Evolutionary conservation across 192 early-diverging fungal genomes (phyloP).

Genomic region (Phlyctochytrium arcticum): DNA sequence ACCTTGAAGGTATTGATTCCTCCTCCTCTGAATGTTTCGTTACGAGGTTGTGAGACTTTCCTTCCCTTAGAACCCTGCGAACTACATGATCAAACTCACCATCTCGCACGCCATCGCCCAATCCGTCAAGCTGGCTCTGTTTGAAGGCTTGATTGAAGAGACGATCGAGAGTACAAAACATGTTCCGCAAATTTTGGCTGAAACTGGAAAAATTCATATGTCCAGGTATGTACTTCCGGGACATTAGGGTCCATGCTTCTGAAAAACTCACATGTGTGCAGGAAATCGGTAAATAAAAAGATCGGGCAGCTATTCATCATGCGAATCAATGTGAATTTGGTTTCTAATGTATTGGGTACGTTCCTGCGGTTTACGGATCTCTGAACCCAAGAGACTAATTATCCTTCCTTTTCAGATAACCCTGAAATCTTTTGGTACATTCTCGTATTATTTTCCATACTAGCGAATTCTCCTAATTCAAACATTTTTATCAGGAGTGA

Average conservation of each 20-base stretch:
- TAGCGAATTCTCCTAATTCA: background rate
- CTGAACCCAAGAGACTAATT: background rate
- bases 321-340: slow-evolving; percentile 78
- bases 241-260: slow-evolving; percentile 31
- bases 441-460: background rate
- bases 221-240: slow-evolving; percentile 32
- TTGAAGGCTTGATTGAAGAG: slow-evolving; percentile 88
- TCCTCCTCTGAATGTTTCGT: slow-evolving; percentile 27
- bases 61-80: slow-evolving; percentile 42
- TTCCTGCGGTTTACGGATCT: background rate
- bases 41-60: slow-evolving; percentile 45
- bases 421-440: slow-evolving; percentile 75
- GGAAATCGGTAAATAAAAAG: slow-evolving; percentile 89
- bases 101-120: slow-evolving; percentile 96
- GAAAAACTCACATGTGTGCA: slow-evolving; percentile 16
- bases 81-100: slow-evolving; percentile 84
- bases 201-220: slow-evolving; percentile 89
- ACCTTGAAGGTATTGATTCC: slow-evolving; percentile 50
- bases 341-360: slow-evolving; percentile 74
- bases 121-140: slow-evolving; percentile 87
- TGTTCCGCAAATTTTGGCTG: slow-evolving; percentile 90
- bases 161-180: slow-evolving; percentile 82
- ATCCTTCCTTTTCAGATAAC: slow-evolving; percentile 48
- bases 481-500: slow-evolving; percentile 36
- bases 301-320: slow-evolving; percentile 78